phyloP scores from a whole-genome alignment of 805 yeast species.

The Saccharomycopsis sp. region DNA sequence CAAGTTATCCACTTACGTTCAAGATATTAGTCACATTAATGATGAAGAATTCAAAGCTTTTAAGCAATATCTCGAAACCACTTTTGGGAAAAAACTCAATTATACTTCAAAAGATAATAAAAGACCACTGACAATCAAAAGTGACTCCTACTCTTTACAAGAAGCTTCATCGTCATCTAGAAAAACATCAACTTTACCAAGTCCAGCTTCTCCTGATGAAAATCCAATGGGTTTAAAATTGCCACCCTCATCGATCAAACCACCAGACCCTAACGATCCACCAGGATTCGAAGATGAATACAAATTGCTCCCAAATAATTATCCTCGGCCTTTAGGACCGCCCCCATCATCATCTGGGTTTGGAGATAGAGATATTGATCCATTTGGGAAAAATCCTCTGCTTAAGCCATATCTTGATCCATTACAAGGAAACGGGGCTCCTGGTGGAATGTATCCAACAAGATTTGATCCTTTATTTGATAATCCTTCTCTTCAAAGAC shows the following conservation, averaged over 20 bases:
- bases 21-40: neutral
- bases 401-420: constrained; percentile 23
- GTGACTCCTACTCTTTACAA: too few relatives aligned
- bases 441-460: constrained; percentile 27
- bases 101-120: too few relatives aligned
- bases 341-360: neutral
- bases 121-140: too few relatives aligned
- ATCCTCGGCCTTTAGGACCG: neutral
- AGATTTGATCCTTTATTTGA: constrained; percentile 23
- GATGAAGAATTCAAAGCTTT: constrained; percentile 2
- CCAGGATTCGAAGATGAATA: constrained; percentile 28
- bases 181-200: too few relatives aligned
- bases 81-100: neutral
- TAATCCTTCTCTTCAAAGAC: constrained; percentile 12
- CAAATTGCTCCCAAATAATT: constrained; percentile 19
- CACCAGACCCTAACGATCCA: constrained; percentile 28
- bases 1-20: neutral
- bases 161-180: too few relatives aligned
- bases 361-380: constrained; percentile 27
- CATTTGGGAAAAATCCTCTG: constrained; percentile 24
- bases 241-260: neutral
- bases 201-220: too few relatives aligned
- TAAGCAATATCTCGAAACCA: constrained; percentile 1
- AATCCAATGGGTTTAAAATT: too few relatives aligned
- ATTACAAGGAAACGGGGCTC: constrained; percentile 18